Base-by-base conservation (phyloP, 106 monocot genomes). In the Alisma plantagoaquatica region DNA sequence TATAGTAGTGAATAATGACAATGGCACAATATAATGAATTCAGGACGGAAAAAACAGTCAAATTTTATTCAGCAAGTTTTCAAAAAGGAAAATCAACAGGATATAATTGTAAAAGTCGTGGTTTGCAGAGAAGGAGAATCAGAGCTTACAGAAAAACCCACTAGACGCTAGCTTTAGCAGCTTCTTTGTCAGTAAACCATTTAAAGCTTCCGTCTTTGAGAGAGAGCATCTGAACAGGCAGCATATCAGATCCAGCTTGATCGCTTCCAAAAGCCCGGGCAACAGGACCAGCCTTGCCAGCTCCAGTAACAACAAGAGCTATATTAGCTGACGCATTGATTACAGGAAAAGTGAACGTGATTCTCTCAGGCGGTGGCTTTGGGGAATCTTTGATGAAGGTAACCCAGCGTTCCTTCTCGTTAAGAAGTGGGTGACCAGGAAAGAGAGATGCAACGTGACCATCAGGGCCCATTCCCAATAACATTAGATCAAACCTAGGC, bases 291-390 rank as follows among this genome's bases (percentile, higher is more conserved):
- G 68, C 49, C 43, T 68, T 68, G 22, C 52, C 49, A 21, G 49
- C 49, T 20, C 68, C 68, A 25, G 59, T 31, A 41, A 50, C 68
- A 5, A 68, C 68, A 1, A 68, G 19, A 3, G 49, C 59, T 20
- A 59, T 44, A 51, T 68, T 68, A 11, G 68, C 41, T 27, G 68
- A 52, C 43, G 59, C 27, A 50, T 68, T 68, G 6, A 68, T 68
- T 14, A 68, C 68, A 41, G 68, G 59, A 35, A 68, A 59, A 49
- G 68, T 68, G 68, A 68, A 68, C 12, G 68, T 68, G 29, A 68
- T 68, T 33, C 68, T 58, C 59, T 68, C 68, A 3, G 68, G 59
- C 3, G 68, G 68, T 20, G 68, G 68, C 28, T 68, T 68, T 25
- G 68, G 68, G 11, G 68, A 68, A 22, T 68, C 59, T 5, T 42